Conservation (phyloP, 169 alveolate species). For the Babesia sp. region DNA sequence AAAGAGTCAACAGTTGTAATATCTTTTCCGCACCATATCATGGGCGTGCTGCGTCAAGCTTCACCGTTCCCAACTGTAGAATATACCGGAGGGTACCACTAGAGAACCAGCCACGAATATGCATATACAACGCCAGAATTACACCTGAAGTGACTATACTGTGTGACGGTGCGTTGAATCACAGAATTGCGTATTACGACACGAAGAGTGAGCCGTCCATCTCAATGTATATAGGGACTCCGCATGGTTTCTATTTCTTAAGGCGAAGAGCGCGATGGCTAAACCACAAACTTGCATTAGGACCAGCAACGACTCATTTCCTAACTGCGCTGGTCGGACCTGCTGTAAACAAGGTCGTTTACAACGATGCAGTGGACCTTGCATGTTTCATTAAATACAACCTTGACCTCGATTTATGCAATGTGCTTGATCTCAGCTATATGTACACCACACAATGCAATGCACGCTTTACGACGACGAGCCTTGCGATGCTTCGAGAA, state of each 20-base stretch:
- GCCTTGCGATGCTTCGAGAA: constrained; percentile 10
- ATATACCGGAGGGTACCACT: background rate
- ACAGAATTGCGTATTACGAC: background rate
- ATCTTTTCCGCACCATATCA: background rate
- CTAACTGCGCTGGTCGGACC: constrained; percentile 7
- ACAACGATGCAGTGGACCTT: constrained; percentile 46
- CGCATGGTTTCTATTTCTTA: background rate
- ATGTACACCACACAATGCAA: background rate
- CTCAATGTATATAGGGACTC: constrained; percentile 22
- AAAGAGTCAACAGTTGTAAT: background rate
- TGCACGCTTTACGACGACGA: background rate
- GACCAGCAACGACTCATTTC: background rate
- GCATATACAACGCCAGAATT: constrained; percentile 4
- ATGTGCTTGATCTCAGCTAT: constrained; percentile 43
- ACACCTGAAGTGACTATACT: background rate
- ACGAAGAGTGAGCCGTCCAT: background rate
- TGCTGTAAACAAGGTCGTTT: constrained; percentile 34
- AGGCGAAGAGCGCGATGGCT: background rate
- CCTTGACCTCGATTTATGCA: constrained; percentile 9
- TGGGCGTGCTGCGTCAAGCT: background rate
- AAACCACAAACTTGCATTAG: background rate
- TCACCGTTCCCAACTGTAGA: background rate
- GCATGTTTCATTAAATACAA: background rate
- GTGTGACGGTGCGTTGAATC: background rate
- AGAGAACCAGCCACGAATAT: background rate